Evolutionary conservation across 2,329 filamentous ascomycete genomes (phyloP), one percentile per base, ranked within the genome.

Genomic region (Mycosphaerelloides madeirae): DNA sequence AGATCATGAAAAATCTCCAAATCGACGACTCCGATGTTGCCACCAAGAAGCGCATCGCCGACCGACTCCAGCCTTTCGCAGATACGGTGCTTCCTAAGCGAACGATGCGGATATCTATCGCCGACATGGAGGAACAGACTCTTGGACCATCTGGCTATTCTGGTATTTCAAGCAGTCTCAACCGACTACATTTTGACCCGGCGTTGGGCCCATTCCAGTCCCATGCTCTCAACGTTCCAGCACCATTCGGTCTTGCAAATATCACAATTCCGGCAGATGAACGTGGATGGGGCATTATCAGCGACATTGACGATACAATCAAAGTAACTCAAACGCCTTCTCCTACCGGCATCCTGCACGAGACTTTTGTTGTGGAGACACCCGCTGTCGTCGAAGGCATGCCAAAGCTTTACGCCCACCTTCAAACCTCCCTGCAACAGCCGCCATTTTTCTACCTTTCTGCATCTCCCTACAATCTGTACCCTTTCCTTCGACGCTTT

Each of bases 281-380:
- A 0, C 80, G 85, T 37, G 90, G 91, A 6, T 96, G 89, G 89
- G 80, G 80, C 11, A 70, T 97, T 11, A 82, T 96, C 52, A 91
- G 85, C 31, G 91, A 97, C 58, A 80, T 96, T 53, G 93, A 97
- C 62, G 91, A 97, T 67, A 95, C 90, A 0, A 95, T 97, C 72
- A 96, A 97, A 68, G 72, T 90, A 54, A 96, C 91, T 0, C 75
- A 85, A 64, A 95, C 91, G 0, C 80, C 83, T 33, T 84, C 87
- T 38, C 83, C 88, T 0, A 75, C 85, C 6, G 87, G 88, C 2
- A 91, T 96, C 57, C 72, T 97, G 4, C 77, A 80, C 36, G 84
- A 84, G 40, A 97, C 91, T 0, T 96, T 97, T 59, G 79, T 86
- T 36, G 84, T 90, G 39, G 72, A 80, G 13, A 46, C 49, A 3